These are phyloP conservation scores for Priceomyces fermenticarens DNA, from an alignment of 805 yeast genomes.

Conservation along the genomic window DNA sequence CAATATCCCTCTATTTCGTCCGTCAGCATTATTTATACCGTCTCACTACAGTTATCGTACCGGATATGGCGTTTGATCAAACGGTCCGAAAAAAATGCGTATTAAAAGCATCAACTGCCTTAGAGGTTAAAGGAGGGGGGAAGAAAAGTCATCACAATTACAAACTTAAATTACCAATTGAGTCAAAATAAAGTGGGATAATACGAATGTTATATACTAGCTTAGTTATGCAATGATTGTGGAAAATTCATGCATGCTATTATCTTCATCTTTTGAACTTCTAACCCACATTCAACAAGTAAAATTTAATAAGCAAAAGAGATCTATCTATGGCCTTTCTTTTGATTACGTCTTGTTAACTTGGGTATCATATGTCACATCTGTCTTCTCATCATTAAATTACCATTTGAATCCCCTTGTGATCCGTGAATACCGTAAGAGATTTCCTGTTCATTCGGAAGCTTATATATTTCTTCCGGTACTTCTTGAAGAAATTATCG, in stretches of 20 bases:
- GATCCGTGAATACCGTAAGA: slow-evolving; percentile 8
- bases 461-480: slow-evolving; percentile 16
- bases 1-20: slow-evolving; percentile 56
- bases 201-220: no score
- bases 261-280: slow-evolving; percentile 5
- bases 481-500: slow-evolving; percentile 13
- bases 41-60: no score
- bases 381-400: slow-evolving; percentile 7
- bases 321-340: slow-evolving; percentile 18
- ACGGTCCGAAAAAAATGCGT: no score
- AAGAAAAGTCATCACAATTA: no score
- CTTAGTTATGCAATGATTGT: slow-evolving; percentile 1
- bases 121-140: no score
- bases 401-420: slow-evolving; percentile 8
- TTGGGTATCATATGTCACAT: slow-evolving; percentile 5
- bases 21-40: slow-evolving; percentile 7
- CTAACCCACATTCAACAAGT: slow-evolving; percentile 9
- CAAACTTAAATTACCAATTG: no score
- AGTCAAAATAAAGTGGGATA: no score
- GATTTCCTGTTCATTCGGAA: slow-evolving; percentile 33
- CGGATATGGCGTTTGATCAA: no score
- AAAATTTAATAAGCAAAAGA: slow-evolving; percentile 10
- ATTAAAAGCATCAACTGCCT: no score
- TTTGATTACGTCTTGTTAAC: slow-evolving; percentile 12
- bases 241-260: slow-evolving; percentile 1